Evolutionary conservation across 495 filamentous ascomycete species (phyloP).

Genomic region (Penicillium odoratum): DNA sequence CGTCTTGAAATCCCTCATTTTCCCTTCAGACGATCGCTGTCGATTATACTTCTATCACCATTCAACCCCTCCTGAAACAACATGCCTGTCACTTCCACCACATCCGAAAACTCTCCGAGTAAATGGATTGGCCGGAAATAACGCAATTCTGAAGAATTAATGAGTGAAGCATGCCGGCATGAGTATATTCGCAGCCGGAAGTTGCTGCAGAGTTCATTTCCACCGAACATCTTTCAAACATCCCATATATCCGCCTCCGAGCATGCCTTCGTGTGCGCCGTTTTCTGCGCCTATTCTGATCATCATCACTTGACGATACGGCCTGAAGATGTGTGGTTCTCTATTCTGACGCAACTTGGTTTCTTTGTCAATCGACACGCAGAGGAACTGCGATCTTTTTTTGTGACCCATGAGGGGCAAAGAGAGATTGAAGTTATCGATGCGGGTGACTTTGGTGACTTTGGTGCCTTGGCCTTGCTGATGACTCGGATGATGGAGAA

Average conservation of each 20-base stretch:
- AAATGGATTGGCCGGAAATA: conserved; percentile 1
- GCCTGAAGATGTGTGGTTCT: conserved; percentile 63
- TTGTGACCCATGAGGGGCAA: conserved; percentile 46
- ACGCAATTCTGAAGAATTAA: not conserved
- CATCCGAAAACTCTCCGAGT: conserved; percentile 3
- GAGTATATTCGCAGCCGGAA: not conserved
- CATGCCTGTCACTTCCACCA: conserved; percentile 19
- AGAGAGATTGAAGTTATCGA: conserved; percentile 33
- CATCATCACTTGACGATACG: conserved; percentile 57
- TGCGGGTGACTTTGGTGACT: conserved; percentile 12
- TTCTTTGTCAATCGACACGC: conserved; percentile 52
- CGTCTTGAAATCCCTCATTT: too few relatives aligned
- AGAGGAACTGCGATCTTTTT: conserved; percentile 41
- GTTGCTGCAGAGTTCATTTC: not conserved
- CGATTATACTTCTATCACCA: too few relatives aligned
- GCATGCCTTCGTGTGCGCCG: conserved; percentile 54
- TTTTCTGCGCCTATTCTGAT: conserved; percentile 52
- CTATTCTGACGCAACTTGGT: conserved; percentile 56
- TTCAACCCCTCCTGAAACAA: conserved; percentile 1
- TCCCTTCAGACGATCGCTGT: too few relatives aligned
- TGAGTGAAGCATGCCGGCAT: not conserved
- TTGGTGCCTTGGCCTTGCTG: conserved; percentile 19
- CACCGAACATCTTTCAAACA: not conserved
- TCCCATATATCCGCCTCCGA: conserved; percentile 30
- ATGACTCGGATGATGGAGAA: conserved; percentile 35